Evolutionary conservation across 2,329 filamentous ascomycete species (phyloP).

Genomic region (Ophiostoma quercus): DNA sequence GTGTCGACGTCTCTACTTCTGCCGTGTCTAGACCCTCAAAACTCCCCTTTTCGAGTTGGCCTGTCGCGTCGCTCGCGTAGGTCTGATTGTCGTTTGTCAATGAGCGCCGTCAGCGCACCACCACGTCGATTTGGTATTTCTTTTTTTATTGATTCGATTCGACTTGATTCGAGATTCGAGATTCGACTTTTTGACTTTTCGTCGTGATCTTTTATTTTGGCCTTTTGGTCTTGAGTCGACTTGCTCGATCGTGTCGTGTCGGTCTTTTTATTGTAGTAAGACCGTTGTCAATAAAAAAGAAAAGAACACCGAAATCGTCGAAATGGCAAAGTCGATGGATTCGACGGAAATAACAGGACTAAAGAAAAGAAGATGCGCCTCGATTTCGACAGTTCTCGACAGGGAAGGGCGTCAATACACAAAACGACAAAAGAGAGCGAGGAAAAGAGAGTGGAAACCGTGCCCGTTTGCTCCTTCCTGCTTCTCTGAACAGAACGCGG

Average conservation of each 20-base stretch:
- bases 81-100: neutral
- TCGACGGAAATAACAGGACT: neutral
- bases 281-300: no score
- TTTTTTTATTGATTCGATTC: neutral
- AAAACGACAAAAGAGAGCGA: neutral
- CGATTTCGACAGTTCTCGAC: neutral
- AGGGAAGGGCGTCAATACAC: neutral
- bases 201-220: no score
- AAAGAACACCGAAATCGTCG: no score
- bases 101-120: neutral
- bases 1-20: neutral
- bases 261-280: neutral
- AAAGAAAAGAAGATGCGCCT: neutral
- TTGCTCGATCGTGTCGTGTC: no score
- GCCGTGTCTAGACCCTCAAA: neutral
- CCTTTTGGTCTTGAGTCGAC: neutral
- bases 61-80: slow-evolving; percentile 10
- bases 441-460: neutral
- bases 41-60: slow-evolving; percentile 9
- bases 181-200: no score
- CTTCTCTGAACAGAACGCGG: neutral
- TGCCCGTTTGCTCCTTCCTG: slow-evolving; percentile 1
- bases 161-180: no score
- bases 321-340: no score
- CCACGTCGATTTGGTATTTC: neutral